Evolutionary conservation across 495 filamentous ascomycete genomes (phyloP), one percentile per base, ranked within the genome.

Genomic region (Aspergillus carlsbadensis): DNA sequence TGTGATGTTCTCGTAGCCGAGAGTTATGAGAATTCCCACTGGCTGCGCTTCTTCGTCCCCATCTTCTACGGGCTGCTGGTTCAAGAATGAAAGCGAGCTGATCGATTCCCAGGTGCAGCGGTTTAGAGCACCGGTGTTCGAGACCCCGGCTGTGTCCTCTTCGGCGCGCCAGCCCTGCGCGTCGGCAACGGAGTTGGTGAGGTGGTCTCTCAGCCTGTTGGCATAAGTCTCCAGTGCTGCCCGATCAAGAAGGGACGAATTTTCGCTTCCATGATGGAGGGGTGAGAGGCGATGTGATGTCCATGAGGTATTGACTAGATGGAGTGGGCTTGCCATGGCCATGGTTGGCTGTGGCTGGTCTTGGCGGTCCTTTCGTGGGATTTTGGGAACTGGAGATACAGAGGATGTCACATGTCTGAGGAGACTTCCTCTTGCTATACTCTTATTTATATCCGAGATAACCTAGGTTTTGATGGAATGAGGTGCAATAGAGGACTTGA

Each of bases 261-360:
- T 72, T 43, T 74, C 73, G 43, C 70, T 75, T 17, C 61, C 67
- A 47, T 78, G 73, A 61, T 81, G 71, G 22, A 85, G 73, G 14
- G 81, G 81, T 2, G 81, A 82, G 36, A 85, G 70, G 35, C 80
- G 78, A 60, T 84, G 72, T n/a, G 79, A 59, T 8, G 76, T 78
- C 72, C 80, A 85, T 8, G 79, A 82, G 1, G 78, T 79, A 47
- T 81, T 79, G 51, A 82, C 78, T 29, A 85, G 71, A 22, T 72
- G 67, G n/a, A 51, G 45, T 6, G 58, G 47, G n/a, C 45, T 64
- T 46, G 61, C 64, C 71, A 76, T 73, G 40, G 24, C 52, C 31
- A 31, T 42, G 22, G 41, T 31, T 7, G 22, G 8, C 13, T 6
- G 33, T 48, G 34, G 20, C 11, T 45, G 10, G 41, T 6, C 6